These are phyloP conservation scores for Umbilicus rupestris DNA, from an alignment of 164 flowering plant species.

Conservation along the genomic window DNA sequence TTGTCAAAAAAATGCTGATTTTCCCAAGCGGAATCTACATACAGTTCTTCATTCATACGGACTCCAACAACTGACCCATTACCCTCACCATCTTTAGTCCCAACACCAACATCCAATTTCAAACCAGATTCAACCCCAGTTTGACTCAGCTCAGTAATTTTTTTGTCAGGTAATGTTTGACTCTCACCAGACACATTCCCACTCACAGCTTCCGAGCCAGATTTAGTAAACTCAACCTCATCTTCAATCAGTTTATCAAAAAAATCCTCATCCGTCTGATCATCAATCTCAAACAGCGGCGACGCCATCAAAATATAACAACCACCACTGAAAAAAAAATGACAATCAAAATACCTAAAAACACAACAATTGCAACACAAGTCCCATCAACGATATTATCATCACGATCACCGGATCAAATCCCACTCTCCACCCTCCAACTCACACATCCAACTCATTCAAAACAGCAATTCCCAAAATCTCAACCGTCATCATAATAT, in stretches of 20 bases:
- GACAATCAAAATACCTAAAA: neutral
- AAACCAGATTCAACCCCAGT: slow-evolving; percentile 8
- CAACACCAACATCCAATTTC: slow-evolving; percentile 5
- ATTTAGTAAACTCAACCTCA: slow-evolving; percentile 15
- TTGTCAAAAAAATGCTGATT: slow-evolving; percentile 1
- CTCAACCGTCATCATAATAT: too few relatives aligned
- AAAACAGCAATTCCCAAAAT: too few relatives aligned
- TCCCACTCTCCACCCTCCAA: too few relatives aligned
- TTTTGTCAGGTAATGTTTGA: slow-evolving; percentile 21
- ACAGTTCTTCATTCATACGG: neutral
- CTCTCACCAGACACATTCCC: slow-evolving; percentile 22
- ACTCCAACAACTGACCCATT: slow-evolving; percentile 2
- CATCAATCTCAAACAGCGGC: slow-evolving; percentile 40
- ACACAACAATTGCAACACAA: too few relatives aligned
- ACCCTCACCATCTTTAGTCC: neutral
- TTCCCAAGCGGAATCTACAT: slow-evolving; percentile 3
- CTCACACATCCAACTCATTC: too few relatives aligned
- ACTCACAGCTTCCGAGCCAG: slow-evolving; percentile 12
- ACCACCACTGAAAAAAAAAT: neutral
- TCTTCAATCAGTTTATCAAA: slow-evolving; percentile 45
- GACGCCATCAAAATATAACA: slow-evolving; percentile 24
- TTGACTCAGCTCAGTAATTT: slow-evolving; percentile 15
- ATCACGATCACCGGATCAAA: too few relatives aligned
- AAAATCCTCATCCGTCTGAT: slow-evolving; percentile 50
- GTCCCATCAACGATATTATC: too few relatives aligned